These are phyloP conservation scores for Ceratobasidium sp. DNA, from an alignment of 1,284 basidiomycete species.

Conservation along the genomic window DNA sequence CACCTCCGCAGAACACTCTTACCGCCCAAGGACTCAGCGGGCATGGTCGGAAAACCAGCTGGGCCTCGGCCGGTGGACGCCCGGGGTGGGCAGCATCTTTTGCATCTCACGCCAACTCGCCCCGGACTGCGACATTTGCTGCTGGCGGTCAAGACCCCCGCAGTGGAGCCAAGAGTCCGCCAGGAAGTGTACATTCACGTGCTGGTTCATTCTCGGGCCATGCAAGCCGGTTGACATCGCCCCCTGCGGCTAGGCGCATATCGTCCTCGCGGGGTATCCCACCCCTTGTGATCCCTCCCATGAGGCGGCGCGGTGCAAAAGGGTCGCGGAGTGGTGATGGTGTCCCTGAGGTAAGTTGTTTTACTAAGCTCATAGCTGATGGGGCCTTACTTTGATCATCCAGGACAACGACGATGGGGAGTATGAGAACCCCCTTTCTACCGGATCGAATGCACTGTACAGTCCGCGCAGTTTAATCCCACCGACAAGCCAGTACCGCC, in stretches of 20 bases:
- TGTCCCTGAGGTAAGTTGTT: background rate
- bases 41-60: slow-evolving; percentile 17
- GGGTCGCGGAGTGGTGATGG: background rate
- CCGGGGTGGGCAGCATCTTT: slow-evolving; percentile 33
- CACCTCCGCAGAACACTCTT: slow-evolving; percentile 15
- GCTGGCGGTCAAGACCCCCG: background rate
- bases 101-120: slow-evolving; percentile 1
- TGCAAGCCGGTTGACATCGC: slow-evolving; percentile 12
- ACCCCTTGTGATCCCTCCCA: slow-evolving; percentile 28
- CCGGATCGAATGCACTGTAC: slow-evolving; percentile 2
- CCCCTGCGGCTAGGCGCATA: slow-evolving; percentile 1
- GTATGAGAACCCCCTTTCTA: slow-evolving; percentile 1
- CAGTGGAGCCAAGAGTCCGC: background rate
- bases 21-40: background rate
- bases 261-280: slow-evolving; percentile 16
- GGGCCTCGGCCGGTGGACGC: slow-evolving; percentile 4
- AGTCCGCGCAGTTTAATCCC: slow-evolving; percentile 7
- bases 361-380: background rate
- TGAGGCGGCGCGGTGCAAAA: slow-evolving; percentile 8
- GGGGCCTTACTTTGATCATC: background rate
- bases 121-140: slow-evolving; percentile 5
- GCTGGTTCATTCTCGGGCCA: slow-evolving; percentile 18
- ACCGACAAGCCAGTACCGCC: slow-evolving; percentile 1
- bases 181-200: slow-evolving; percentile 4
- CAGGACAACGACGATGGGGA: slow-evolving; percentile 14